phyloP scores from a whole-genome alignment of 2,329 filamentous ascomycete genomes.

The Arthroderma sp. region DNA sequence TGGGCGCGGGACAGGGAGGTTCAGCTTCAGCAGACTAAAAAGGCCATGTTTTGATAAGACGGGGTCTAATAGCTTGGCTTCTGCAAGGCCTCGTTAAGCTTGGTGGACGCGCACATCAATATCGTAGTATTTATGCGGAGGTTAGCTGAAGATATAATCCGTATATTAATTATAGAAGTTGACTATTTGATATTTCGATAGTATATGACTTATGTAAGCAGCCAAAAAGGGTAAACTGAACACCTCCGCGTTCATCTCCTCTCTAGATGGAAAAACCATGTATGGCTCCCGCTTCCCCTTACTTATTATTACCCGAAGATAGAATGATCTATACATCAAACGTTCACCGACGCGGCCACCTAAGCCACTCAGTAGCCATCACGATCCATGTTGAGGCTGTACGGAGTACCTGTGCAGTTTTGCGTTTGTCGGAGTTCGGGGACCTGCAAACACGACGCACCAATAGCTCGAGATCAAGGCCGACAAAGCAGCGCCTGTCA shows the following conservation, averaged over 20 bases:
- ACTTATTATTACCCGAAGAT: too few relatives aligned
- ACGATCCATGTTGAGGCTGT: neutral
- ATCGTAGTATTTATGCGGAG: too few relatives aligned
- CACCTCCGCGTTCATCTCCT: neutral
- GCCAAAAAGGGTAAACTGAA: neutral
- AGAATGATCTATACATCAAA: neutral
- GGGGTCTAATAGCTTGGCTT: neutral
- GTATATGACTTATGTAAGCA: too few relatives aligned
- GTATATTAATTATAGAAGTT: too few relatives aligned
- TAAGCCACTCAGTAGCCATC: neutral
- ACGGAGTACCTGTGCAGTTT: neutral
- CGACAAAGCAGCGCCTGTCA: neutral
- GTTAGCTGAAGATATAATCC: too few relatives aligned
- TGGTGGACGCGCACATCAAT: too few relatives aligned
- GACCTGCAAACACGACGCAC: neutral
- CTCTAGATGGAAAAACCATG: neutral
- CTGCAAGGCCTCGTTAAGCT: neutral
- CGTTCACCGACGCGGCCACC: neutral
- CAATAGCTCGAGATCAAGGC: neutral
- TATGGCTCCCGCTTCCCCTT: neutral
- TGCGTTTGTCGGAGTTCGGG: neutral
- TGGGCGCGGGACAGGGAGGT: neutral
- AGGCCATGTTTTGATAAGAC: too few relatives aligned
- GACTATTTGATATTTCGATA: too few relatives aligned
- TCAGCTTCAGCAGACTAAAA: too few relatives aligned